Conservation (phyloP, 2,329 filamentous ascomycete genomes). For the Ascochyta koolunga region DNA sequence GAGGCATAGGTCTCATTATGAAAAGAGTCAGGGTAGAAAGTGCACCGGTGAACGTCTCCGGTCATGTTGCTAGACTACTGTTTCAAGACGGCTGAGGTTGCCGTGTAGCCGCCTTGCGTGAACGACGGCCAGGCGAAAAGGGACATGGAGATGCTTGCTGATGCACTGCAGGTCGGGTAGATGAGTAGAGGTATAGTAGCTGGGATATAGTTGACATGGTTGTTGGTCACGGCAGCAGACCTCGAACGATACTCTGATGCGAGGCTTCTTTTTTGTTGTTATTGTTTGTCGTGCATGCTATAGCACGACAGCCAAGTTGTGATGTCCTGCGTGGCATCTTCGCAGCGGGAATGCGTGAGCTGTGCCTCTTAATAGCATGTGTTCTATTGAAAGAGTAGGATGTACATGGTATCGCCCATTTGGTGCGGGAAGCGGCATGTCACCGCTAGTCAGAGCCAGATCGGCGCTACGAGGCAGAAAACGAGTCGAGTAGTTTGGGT, state of each 20-base stretch:
- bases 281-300: not conserved
- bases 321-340: not conserved
- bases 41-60: conserved; percentile 4
- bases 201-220: not conserved
- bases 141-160: not conserved
- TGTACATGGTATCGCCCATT: not conserved
- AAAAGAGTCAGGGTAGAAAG: no score
- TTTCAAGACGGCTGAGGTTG: conserved; percentile 8
- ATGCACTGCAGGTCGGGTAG: not conserved
- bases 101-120: conserved; percentile 5
- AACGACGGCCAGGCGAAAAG: not conserved
- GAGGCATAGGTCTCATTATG: no score
- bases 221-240: not conserved
- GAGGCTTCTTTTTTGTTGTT: not conserved
- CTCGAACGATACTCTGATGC: not conserved
- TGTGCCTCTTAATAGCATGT: not conserved
- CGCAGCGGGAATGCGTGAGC: not conserved
- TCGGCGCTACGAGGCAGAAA: not conserved
- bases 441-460: not conserved
- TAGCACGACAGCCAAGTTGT: not conserved
- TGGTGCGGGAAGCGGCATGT: not conserved
- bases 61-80: not conserved
- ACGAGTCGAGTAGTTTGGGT: not conserved
- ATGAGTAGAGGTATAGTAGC: not conserved
- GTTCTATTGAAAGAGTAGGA: conserved; percentile 3